Evolutionary conservation across 2,329 filamentous ascomycete species (phyloP).

Genomic region (Trichoderma koningii): DNA sequence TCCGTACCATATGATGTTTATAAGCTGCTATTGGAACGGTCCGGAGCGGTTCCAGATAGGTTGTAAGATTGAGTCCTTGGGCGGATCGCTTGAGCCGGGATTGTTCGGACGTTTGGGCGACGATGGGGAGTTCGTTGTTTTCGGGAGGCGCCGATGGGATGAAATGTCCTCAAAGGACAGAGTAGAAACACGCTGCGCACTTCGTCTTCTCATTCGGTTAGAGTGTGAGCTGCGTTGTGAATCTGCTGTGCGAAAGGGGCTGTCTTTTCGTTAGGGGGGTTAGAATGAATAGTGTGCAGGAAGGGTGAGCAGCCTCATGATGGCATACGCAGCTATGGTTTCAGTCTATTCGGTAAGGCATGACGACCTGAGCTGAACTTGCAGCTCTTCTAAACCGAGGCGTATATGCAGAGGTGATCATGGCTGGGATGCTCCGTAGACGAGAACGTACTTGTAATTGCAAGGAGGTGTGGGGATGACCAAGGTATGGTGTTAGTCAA

Average conservation of each 20-base stretch:
- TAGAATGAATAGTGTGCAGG: background rate
- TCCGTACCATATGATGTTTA: too few relatives aligned
- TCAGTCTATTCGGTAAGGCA: background rate
- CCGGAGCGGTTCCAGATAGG: background rate
- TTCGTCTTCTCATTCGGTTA: background rate
- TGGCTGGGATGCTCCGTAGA: background rate
- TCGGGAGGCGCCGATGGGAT: conserved; percentile 3
- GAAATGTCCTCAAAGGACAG: background rate
- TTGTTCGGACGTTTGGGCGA: conserved; percentile 1
- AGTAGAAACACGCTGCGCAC: background rate
- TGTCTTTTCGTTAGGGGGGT: too few relatives aligned
- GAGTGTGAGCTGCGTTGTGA: background rate
- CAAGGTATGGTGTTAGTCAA: background rate
- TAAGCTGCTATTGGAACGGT: too few relatives aligned
- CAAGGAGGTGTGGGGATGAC: background rate
- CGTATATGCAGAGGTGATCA: background rate
- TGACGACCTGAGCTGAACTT: too few relatives aligned
- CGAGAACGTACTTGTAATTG: conserved; percentile 12
- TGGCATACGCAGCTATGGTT: background rate
- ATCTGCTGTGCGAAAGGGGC: too few relatives aligned
- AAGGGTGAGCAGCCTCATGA: background rate
- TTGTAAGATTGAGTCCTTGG: background rate
- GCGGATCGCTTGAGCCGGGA: background rate
- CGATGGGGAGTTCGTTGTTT: background rate
- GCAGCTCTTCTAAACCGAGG: background rate